Base-by-base conservation (phyloP, 148 eudicot genomes). In the Rhododendron ovatum region DNA sequence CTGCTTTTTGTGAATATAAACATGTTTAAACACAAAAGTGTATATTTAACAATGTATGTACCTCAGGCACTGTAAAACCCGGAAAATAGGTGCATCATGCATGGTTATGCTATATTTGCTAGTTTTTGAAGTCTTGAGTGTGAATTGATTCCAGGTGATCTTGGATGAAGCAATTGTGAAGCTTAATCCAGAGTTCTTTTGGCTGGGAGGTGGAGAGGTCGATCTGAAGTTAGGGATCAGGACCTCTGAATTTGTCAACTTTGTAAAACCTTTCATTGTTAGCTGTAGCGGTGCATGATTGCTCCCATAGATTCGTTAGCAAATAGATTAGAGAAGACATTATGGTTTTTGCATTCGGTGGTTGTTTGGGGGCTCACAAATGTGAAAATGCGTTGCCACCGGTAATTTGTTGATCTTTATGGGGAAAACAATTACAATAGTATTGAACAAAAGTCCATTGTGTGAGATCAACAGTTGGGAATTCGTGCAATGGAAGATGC, bases 191-290 rank as follows among this genome's bases (percentile, higher is more conserved):
- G 94, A 93, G 78, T 98, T 92, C 92, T 98, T 98, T 89, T 98
- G 99, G 99, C 87, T 98, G 81, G 98, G 99, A 88, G 99, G 99
- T 43, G 98, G 99, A 80, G 98, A 95, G 88, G 89, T 94, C 77
- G 93, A 93, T 90, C 91, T 95, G 75, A 98, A 98, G 90, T 65
- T 93, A 89, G 99, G 98, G 76, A 93, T 98, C 83, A 91, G 89
- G 86, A 95, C 96, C 73, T 91, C 95, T 5, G 96, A 94, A 87
- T 95, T 98, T 87, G 91, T 98, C 35, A 86, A 88, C 80, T 87
- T 88, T 59, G 90, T 90, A 53, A 93, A 90, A 63, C 99, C 99
- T 85, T 98, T 98, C 81, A 89, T 95, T 82, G 89, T 94, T 84
- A 94, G 92, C 84, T 95, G 98, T 80, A 93, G 94, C 83, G 83